Evolutionary conservation across 2,329 filamentous ascomycete species (phyloP), one percentile per base, ranked within the genome.

Genomic region (Colletotrichum tropicale): DNA sequence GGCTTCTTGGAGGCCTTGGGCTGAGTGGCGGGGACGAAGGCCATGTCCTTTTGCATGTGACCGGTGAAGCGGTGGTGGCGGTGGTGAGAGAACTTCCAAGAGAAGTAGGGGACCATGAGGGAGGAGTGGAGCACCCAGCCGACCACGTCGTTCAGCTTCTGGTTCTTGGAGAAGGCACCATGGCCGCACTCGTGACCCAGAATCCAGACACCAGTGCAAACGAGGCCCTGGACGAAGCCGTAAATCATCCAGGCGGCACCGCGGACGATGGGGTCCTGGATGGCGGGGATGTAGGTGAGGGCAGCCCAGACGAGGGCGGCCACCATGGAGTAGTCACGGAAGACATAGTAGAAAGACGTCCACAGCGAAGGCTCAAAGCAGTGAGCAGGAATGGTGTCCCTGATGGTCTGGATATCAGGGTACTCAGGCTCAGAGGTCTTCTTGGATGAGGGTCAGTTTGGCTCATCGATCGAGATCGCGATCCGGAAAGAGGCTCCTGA

Each of bases 131-230:
- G 84, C 65, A 89, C 81, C 87, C 92, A 93, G 75, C 93, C 93
- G 71, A 92, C 86, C 18, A 88, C 82, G 80, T 93, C 89, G 82
- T 94, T 94, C 77, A 94, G 81, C 36, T 79, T 81, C 64, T 85
- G 85, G 82, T 90, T 87, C 26, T 85, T 82, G n/a, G 91, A 93
- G 82, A 94, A 93, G 64, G 92, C 92, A 21, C 91, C 90, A 82
- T 95, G 93, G 67, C 93, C 93, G 82, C 91, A 93, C 83, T 95
- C 93, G 82, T 95, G 93, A 18, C 91, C 93, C 55, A 94, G 86
- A 78, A 93, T 92, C 93, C 93, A 94, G 79, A 94, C 85, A 5
- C 93, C 93, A 5, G 92, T 94, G 82, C 91, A 91, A 78, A 93
- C 85, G 32, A 93, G 88, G 66, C 93, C 93, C 84, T 94, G 92